Evolutionary conservation across 495 filamentous ascomycete genomes (phyloP).

Genomic region (Xylaria longipes): DNA sequence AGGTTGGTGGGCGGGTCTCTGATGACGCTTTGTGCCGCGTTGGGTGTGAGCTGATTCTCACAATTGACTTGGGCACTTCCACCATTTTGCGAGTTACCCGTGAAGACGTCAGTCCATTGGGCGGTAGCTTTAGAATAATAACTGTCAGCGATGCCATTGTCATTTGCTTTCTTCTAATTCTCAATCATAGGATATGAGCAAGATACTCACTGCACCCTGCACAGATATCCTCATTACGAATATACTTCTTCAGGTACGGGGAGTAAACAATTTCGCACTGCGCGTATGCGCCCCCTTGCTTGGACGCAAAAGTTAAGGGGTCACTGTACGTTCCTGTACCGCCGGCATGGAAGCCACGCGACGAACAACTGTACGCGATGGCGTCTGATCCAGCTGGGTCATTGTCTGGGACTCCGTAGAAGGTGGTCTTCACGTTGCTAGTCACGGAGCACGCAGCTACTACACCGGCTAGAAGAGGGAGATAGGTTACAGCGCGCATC

Average conservation of each 20-base stretch:
- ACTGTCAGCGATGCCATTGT: slow-evolving; percentile 6
- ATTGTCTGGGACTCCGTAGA: slow-evolving; percentile 54
- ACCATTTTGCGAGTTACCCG: slow-evolving; percentile 39
- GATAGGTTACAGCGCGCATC: slow-evolving; percentile 12
- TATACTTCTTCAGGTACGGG: slow-evolving; percentile 53
- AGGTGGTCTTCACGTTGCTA: slow-evolving; percentile 38
- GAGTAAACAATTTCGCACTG: slow-evolving; percentile 56
- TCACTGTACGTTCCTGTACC: slow-evolving; percentile 53
- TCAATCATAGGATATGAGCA: neutral
- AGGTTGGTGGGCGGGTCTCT: slow-evolving; percentile 27
- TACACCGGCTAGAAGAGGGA: slow-evolving; percentile 22
- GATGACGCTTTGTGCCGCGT: slow-evolving; percentile 28
- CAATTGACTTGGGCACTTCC: slow-evolving; percentile 46
- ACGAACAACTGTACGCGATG: slow-evolving; percentile 48
- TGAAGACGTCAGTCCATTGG: slow-evolving; percentile 29
- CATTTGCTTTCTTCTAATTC: neutral
- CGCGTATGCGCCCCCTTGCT: slow-evolving; percentile 43
- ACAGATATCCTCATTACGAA: slow-evolving; percentile 36
- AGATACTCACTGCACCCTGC: slow-evolving; percentile 31
- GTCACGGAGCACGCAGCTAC: slow-evolving; percentile 36
- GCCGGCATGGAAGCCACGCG: slow-evolving; percentile 40
- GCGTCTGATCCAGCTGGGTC: slow-evolving; percentile 45
- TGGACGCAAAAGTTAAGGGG: slow-evolving; percentile 55
- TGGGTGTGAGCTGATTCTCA: slow-evolving; percentile 45
- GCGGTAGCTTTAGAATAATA: slow-evolving; percentile 16